Conservation (phyloP, 2,329 filamentous ascomycete genomes). For the Aspergillus thermomutatus region DNA sequence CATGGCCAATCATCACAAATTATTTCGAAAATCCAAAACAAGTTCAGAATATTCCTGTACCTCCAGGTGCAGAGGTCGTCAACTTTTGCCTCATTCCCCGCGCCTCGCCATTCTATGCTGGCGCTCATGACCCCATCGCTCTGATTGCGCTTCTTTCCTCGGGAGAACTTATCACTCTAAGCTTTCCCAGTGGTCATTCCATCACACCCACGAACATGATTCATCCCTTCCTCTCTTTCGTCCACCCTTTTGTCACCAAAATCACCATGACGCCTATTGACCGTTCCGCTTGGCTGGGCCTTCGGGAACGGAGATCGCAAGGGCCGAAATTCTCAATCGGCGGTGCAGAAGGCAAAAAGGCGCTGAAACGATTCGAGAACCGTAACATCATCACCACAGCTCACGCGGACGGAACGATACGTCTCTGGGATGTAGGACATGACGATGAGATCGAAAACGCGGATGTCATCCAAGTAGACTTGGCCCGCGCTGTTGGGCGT, state of each 20-base stretch:
- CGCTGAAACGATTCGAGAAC: conserved; percentile 73
- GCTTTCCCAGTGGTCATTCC: conserved; percentile 86
- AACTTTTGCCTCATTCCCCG: conserved; percentile 84
- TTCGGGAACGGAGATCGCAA: conserved; percentile 77
- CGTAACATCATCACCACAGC: conserved; percentile 82
- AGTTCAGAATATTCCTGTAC: conserved; percentile 68
- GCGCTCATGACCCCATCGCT: conserved; percentile 86
- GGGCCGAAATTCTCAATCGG: conserved; percentile 77
- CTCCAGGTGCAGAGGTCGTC: conserved; percentile 70
- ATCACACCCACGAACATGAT: conserved; percentile 92
- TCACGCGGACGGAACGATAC: conserved; percentile 86
- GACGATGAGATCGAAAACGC: conserved; percentile 91
- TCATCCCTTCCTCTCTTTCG: conserved; percentile 79
- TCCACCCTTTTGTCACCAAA: conserved; percentile 82
- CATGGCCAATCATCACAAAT: conserved; percentile 76
- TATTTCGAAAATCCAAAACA: conserved; percentile 76
- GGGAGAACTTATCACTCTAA: conserved; percentile 84
- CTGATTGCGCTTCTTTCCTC: conserved; percentile 75
- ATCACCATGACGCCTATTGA: conserved; percentile 70
- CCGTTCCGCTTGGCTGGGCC: conserved; percentile 79
- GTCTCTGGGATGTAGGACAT: conserved; percentile 89
- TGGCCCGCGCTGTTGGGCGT: conserved; percentile 77
- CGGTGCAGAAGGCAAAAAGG: conserved; percentile 68
- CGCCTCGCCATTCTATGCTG: conserved; percentile 76
- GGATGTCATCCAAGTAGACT: conserved; percentile 75